These are phyloP conservation scores for Blastomyces gilchristii DNA, from an alignment of 2,329 filamentous ascomycete species.

Conservation along the genomic window DNA sequence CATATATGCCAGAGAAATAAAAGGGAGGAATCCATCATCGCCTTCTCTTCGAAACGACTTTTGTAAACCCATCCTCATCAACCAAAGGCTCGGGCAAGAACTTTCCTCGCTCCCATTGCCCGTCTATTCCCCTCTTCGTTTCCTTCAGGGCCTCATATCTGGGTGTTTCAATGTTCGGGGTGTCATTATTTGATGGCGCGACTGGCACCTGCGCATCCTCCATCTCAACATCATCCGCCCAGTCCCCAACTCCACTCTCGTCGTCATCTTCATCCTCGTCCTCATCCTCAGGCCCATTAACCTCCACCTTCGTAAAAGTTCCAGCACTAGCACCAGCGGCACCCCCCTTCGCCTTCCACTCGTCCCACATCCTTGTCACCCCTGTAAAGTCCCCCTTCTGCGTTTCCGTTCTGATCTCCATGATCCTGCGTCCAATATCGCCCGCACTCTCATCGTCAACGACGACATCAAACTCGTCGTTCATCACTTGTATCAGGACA, in stretches of 20 bases:
- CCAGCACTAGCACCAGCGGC: slow-evolving; percentile 39
- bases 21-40: slow-evolving; percentile 24
- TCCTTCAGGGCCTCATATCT: background rate
- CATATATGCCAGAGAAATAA: slow-evolving; percentile 5
- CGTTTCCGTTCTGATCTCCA: slow-evolving; percentile 56
- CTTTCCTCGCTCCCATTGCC: slow-evolving; percentile 1
- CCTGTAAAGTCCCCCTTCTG: slow-evolving; percentile 55
- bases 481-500: slow-evolving; percentile 78
- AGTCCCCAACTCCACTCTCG: slow-evolving; percentile 44
- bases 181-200: background rate
- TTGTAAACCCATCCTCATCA: slow-evolving; percentile 74
- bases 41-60: slow-evolving; percentile 59
- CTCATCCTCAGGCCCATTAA: slow-evolving; percentile 32
- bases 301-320: slow-evolving; percentile 31
- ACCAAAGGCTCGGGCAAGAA: slow-evolving; percentile 61
- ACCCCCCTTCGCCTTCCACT: slow-evolving; percentile 28
- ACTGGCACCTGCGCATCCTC: slow-evolving; percentile 52
- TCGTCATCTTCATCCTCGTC: slow-evolving; percentile 47
- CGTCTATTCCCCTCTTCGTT: background rate
- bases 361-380: slow-evolving; percentile 51
- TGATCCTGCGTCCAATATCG: slow-evolving; percentile 61
- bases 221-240: slow-evolving; percentile 52
- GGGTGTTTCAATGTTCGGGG: background rate
- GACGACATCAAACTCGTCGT: slow-evolving; percentile 89
- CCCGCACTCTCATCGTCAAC: slow-evolving; percentile 81